Base-by-base conservation (phyloP, 306 rosid species). In the Cercis canadensis region DNA sequence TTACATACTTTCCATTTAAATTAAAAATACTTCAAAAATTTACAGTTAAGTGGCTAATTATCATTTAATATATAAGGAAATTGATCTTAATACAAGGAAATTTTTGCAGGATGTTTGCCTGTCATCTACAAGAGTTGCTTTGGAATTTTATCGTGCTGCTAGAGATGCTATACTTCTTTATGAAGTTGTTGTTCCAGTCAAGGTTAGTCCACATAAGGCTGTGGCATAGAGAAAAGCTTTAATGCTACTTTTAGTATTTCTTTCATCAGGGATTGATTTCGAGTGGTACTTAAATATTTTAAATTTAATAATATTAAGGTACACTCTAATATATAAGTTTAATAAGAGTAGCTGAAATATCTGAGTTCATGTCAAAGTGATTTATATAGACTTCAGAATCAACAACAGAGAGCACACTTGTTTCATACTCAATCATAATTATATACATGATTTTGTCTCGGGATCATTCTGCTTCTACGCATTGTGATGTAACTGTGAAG, bases 171-270 rank as follows among this genome's bases (percentile, higher is more conserved):
- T 90, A 54, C 97, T 94, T 68, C 95, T 94, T 19, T 94, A 94
- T 83, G 97, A 89, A 91, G 97, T 88, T 75, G 87, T 93, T 80
- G 87, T 94, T 67, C 98, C 97, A 44, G 87, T 87, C 75, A 94
- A 94, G 95, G 98, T 94, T 83, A 82, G n/a, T n/a, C n/a, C n/a
- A n/a, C n/a, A n/a, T n/a, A n/a, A n/a, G n/a, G n/a, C n/a, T n/a
- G 68, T 72, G 11, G 43, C 50, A 21, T 33, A 31, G 46, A 67
- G 54, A 58, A 64, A 78, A 61, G 63, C 65, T 53, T 66, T 12
- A 16, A 50, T 65, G 53, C 70, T 52, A 12, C 6, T 32, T 62
- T 39, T 67, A 63, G 50, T 57, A 34, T 70, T 70, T 65, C 21
- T 55, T 50, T 50, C 7, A 21, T 81, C 51, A 61, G n/a, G n/a